Conservation (phyloP, 257 asterid genomes). For the Plantago elongata region DNA sequence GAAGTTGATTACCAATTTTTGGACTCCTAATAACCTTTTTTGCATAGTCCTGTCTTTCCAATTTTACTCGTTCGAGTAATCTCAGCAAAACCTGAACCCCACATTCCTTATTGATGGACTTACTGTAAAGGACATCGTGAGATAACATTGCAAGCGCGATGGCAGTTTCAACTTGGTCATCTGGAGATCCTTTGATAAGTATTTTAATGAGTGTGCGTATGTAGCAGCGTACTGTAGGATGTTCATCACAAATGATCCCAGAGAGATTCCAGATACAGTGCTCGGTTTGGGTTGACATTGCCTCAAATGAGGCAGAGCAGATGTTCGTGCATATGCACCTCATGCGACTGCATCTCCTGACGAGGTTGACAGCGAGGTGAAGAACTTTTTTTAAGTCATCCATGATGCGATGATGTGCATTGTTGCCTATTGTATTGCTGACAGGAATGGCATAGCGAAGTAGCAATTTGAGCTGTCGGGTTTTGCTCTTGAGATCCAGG, state of each 20-base stretch:
- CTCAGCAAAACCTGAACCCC: conserved; percentile 57
- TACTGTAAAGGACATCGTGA: neutral
- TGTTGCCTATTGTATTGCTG: neutral
- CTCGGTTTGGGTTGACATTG: neutral
- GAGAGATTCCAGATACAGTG: neutral
- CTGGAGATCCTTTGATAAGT: neutral
- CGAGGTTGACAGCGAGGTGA: neutral
- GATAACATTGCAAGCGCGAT: neutral
- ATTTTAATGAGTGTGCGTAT: neutral
- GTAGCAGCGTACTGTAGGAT: neutral
- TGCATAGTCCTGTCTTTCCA: conserved; percentile 3
- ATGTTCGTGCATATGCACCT: neutral
- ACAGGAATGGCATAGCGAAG: neutral
- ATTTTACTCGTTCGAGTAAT: conserved; percentile 50
- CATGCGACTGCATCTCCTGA: neutral
- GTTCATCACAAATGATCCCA: neutral
- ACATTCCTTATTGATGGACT: conserved; percentile 42
- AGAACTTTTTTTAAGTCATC: neutral
- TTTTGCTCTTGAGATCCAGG: neutral
- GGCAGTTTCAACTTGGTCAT: neutral
- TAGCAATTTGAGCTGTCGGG: neutral
- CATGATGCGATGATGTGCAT: neutral
- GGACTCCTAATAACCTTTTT: conserved; percentile 11
- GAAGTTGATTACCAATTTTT: conserved; percentile 8
- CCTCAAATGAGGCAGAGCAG: neutral